Evolutionary conservation across 495 filamentous ascomycete genomes (phyloP).

Genomic region (Aspergillus steynii): DNA sequence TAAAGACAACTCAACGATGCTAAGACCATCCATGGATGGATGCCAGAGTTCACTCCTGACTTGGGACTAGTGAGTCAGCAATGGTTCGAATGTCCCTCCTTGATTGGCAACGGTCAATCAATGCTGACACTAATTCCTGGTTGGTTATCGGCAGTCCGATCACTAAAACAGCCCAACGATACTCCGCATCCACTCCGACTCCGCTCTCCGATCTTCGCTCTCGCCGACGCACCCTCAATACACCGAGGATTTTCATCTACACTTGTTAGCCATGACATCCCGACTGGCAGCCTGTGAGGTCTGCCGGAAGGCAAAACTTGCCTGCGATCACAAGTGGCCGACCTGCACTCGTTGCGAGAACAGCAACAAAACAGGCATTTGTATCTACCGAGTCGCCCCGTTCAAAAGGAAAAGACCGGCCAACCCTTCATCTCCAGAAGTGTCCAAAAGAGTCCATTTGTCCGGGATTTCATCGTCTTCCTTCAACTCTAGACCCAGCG

Average conservation of each 20-base stretch:
- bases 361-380: slow-evolving; percentile 24
- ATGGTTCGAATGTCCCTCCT: too few species aligned
- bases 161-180: neutral
- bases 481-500: slow-evolving; percentile 27
- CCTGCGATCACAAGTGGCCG: slow-evolving; percentile 42
- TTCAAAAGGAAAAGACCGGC: slow-evolving; percentile 33
- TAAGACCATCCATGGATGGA: too few species aligned
- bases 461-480: slow-evolving; percentile 26
- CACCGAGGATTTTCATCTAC: neutral
- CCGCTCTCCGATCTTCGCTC: neutral
- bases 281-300: slow-evolving; percentile 39
- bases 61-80: too few species aligned
- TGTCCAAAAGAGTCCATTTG: slow-evolving; percentile 15
- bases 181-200: neutral
- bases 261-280: slow-evolving; percentile 15
- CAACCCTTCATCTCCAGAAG: slow-evolving; percentile 8
- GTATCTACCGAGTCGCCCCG: slow-evolving; percentile 41
- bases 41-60: too few species aligned
- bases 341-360: slow-evolving; percentile 39
- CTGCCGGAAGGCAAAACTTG: slow-evolving; percentile 43
- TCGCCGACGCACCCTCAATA: neutral
- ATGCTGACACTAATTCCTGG: too few species aligned
- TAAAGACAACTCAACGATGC: too few species aligned
- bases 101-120: too few species aligned
- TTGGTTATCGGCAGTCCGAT: too few species aligned